phyloP scores from a whole-genome alignment of 2,329 filamentous ascomycete species.

The Exophiala bonariae region DNA sequence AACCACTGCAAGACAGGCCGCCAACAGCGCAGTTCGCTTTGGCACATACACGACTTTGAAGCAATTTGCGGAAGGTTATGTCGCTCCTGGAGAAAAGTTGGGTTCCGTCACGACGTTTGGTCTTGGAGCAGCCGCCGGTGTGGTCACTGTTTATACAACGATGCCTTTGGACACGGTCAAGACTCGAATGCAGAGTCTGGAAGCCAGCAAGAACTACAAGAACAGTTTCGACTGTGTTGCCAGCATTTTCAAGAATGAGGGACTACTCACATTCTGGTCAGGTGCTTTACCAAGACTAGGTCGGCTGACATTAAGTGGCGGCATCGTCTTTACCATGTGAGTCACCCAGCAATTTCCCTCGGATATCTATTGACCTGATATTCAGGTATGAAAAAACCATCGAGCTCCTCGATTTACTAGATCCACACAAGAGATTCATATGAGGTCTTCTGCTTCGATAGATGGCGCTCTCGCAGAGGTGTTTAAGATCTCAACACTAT shows the following conservation, averaged over 20 bases:
- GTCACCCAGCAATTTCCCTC: constrained; percentile 28
- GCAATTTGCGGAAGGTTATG: constrained; percentile 89
- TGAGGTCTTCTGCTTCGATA: constrained; percentile 43
- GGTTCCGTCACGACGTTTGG: constrained; percentile 85
- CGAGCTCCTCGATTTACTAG: constrained; percentile 75
- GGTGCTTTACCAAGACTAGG: constrained; percentile 84
- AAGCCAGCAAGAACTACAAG: constrained; percentile 76
- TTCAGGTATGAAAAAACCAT: constrained; percentile 87
- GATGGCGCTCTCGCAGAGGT: no score
- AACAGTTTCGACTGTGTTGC: constrained; percentile 83
- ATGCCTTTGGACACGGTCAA: constrained; percentile 89
- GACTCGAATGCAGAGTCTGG: constrained; percentile 96
- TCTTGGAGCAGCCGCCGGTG: constrained; percentile 82
- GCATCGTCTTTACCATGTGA: constrained; percentile 94
- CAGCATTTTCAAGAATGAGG: constrained; percentile 85
- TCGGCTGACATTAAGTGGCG: constrained; percentile 83
- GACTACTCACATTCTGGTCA: constrained; percentile 87
- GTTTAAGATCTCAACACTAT: no score
- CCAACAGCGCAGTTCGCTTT: constrained; percentile 91
- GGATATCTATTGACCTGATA: neutral
- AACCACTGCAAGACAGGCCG: constrained; percentile 89
- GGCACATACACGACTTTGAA: constrained; percentile 86
- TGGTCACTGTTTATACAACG: constrained; percentile 76
- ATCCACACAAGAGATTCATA: constrained; percentile 82
- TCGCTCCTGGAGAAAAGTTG: constrained; percentile 90